A percentile compares a stretch with the other conserved stretches of the same genome.
phyloP scores from a whole-genome alignment of 1,139 yeast species.

The Spathaspora sp. region DNA sequence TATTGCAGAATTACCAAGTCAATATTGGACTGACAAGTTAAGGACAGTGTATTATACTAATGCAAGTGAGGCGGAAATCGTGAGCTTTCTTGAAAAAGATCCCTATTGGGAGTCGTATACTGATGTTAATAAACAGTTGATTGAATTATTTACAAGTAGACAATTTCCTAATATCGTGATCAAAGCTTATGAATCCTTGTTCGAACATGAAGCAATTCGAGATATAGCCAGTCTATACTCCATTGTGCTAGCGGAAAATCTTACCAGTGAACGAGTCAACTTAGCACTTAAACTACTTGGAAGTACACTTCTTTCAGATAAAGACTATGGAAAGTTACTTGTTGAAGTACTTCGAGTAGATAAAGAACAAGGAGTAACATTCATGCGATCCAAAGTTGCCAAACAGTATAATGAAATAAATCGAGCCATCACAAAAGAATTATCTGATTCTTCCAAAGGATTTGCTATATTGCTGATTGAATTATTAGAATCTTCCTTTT shows the following conservation, averaged over 20 bases:
- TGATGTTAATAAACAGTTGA: slow-evolving; percentile 4
- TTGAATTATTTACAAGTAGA: slow-evolving; percentile 4
- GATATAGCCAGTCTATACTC: not conserved
- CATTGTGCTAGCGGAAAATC: not conserved
- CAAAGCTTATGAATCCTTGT: slow-evolving; percentile 4
- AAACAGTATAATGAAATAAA: slow-evolving; percentile 29
- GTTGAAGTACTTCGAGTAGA: slow-evolving; percentile 31
- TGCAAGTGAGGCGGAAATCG: slow-evolving; percentile 5
- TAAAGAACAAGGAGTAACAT: slow-evolving; percentile 28
- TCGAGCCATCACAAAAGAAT: slow-evolving; percentile 31
- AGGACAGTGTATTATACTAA: slow-evolving; percentile 6
- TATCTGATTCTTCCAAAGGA: slow-evolving; percentile 20
- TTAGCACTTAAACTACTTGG: slow-evolving; percentile 8
- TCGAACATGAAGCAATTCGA: not conserved
- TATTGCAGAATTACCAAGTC: slow-evolving; percentile 9
- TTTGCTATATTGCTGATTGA: slow-evolving; percentile 35
- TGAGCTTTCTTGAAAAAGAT: slow-evolving; percentile 8
- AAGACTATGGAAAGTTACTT: slow-evolving; percentile 16
- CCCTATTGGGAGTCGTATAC: slow-evolving; percentile 2
- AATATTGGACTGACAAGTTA: slow-evolving; percentile 3
- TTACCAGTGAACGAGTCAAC: slow-evolving; percentile 2
- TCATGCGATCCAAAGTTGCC: slow-evolving; percentile 29
- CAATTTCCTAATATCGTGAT: slow-evolving; percentile 1
- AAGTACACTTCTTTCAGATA: slow-evolving; percentile 8
- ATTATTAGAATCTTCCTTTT: slow-evolving; percentile 32